These are phyloP conservation scores for Calonectria ilicicola DNA, from an alignment of 2,329 filamentous ascomycete genomes.

Conservation along the genomic window DNA sequence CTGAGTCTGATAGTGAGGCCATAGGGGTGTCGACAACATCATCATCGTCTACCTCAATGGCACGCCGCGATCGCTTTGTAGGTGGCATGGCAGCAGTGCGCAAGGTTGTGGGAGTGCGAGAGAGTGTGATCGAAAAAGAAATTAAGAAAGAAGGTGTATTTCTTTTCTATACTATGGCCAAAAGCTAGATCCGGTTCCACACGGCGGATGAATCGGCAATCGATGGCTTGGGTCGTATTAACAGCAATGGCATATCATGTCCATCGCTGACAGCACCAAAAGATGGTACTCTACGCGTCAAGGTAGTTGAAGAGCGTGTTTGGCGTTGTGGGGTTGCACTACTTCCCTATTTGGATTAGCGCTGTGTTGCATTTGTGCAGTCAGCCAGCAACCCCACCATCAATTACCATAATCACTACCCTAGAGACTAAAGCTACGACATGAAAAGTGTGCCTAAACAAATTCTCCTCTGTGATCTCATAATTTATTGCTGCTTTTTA, in stretches of 20 bases:
- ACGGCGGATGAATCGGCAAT: neutral
- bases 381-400: neutral
- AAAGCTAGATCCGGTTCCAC: neutral
- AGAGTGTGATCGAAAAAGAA: neutral
- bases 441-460: neutral
- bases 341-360: conserved; percentile 28
- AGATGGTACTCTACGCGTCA: conserved; percentile 40
- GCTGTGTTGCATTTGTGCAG: neutral
- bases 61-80: conserved; percentile 57
- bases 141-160: neutral
- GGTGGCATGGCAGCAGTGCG: conserved; percentile 42
- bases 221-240: neutral
- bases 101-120: conserved; percentile 2
- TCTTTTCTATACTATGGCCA: neutral
- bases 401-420: neutral
- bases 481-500: neutral
- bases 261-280: neutral
- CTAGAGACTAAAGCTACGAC: neutral
- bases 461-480: neutral
- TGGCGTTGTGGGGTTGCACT: conserved; percentile 7
- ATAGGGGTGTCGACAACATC: conserved; percentile 51
- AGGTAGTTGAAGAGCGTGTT: conserved; percentile 28
- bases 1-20: conserved; percentile 52
- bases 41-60: conserved; percentile 48
- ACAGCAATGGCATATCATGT: neutral